Evolutionary conservation across 768 basidiomycete genomes (phyloP), one percentile per base, ranked within the genome.

Genomic region (Mrakia frigida): DNA sequence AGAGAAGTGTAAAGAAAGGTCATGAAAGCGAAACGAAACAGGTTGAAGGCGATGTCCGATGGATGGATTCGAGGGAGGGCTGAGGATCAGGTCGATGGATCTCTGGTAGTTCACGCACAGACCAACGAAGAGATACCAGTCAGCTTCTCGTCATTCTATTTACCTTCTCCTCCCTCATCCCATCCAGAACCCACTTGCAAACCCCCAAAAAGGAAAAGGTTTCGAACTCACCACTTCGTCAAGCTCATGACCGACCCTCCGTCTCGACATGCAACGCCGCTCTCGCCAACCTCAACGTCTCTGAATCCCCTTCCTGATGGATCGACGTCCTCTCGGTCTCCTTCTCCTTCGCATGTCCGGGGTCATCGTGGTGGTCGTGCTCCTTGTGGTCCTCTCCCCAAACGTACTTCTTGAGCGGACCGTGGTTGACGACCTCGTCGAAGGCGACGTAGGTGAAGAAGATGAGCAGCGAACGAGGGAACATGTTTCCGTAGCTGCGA

Each of bases 401-500:
- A 5, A 73, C 59, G 59, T 73, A 61, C 41, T 46, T 63, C 46
- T 60, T 61, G n/a, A 61, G 43, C 28, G 73, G 73, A 3, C 73
- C 73, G 31, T 74, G 35, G 43, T 74, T 74, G 41, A 63, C 73
- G 21, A 74, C 46, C 73, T 74, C 60, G 33, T 63, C n/a, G 14
- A 60, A 41, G 14, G 33, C 14, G 43, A 37, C 31, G 31, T 25
- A 65, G 14, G 61, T 9, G 13, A 63, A 31, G 31, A 63, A 61
- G 11, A 67, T 21, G 60, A 28, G 61, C 21, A 74, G 35, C 0
- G 73, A 33, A 21, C 46, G 46, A 16, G 21, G n/a, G 73, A 46
- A 46, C 21, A 63, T 31, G 25, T 67, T 74, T 28, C 41, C 18
- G 41, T 63, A 25, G 13, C 61, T 61, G 39, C 37, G 35, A 1